A percentile compares a stretch with the other conserved stretches of the same genome.
Conservation (phyloP, 2,329 filamentous ascomycete genomes). For the Colletotrichum brevisporum region DNA sequence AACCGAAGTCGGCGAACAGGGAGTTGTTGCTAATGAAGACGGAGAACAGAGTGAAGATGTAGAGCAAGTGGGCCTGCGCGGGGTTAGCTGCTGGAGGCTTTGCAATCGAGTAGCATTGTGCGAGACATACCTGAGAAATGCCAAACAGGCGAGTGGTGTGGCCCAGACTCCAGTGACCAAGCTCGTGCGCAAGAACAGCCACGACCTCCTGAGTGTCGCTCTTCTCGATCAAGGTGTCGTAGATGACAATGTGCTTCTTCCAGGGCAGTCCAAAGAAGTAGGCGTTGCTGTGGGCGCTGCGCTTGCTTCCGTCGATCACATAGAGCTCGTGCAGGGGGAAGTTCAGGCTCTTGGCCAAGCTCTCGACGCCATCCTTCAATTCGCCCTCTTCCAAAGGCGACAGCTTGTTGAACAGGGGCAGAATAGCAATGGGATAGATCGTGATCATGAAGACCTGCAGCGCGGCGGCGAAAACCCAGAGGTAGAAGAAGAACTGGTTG, state of each 20-base stretch:
- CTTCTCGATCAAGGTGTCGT: conserved; percentile 97
- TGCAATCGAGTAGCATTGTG: neutral
- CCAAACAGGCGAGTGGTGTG: conserved; percentile 94
- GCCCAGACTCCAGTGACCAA: conserved; percentile 96
- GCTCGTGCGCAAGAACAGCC: conserved; percentile 93
- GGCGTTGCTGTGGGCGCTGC: conserved; percentile 89
- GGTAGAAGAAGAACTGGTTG: conserved; percentile 96
- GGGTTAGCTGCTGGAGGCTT: conserved; percentile 13
- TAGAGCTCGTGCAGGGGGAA: conserved; percentile 95
- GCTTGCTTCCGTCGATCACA: conserved; percentile 93
- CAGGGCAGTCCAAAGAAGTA: conserved; percentile 98
- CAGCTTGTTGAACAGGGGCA: conserved; percentile 98
- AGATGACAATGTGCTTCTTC: conserved; percentile 99
- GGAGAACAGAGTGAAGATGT: conserved; percentile 96
- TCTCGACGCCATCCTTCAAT: conserved; percentile 90
- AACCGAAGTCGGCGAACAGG: conserved; percentile 92
- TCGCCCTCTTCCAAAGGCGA: conserved; percentile 89
- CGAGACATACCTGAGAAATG: conserved; percentile 79
- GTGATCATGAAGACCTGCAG: conserved; percentile 96
- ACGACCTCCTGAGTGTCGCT: conserved; percentile 92
- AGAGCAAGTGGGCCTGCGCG: conserved; percentile 88
- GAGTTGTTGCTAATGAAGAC: conserved; percentile 97
- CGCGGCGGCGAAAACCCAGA: conserved; percentile 92
- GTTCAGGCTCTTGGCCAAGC: conserved; percentile 83
- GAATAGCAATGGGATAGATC: conserved; percentile 93